Evolutionary conservation across 495 filamentous ascomycete species (phyloP), one percentile per base, ranked within the genome.

Genomic region (Lentithecium fluviatile): DNA sequence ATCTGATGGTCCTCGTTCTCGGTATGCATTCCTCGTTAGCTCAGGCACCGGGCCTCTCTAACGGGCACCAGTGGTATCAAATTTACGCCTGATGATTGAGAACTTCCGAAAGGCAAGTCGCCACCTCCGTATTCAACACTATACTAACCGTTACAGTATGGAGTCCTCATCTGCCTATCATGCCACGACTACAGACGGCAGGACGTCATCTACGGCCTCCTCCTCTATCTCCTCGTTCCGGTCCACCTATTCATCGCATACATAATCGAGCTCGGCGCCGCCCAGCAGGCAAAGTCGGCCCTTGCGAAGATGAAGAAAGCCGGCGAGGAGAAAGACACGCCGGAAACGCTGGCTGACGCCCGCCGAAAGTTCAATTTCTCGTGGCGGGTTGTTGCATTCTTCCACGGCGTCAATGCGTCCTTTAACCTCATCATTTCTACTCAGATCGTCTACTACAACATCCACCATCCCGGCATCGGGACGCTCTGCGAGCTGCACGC

Each of bases 1-100:
- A 98, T 66, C 78, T 98, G 47, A 97, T 97, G 93, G 89, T 96
- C 12, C 85, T 97, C 61, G 89, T 96, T 37, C 74, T 97, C 52
- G 84, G 91, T 68, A 19, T 43, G 21, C 13, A 52, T 34, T 34
- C 52, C 47, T 43, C 36, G 12, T 17, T 34, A 48, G 45, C 58
- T 32, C 36, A 10, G 51, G 26, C 23, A 15, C 6, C 6, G 20
- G 40, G 29, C 20, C 43, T 10, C 21, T 42, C 29, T 58, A 26
- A 38, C 32, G 7, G 13, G 25, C 10, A 6, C 15, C 34, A 89
- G 90, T 97, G 66, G 92, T 91, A 45, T 91, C 91, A 69, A 98
- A 98, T 66, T 77, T 98, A 8, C 83, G 94, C 62, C 79, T 98
- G 60, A 85, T 98, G 60, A 90, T 98, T 66, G 94, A 97, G 77